These are phyloP conservation scores for Coniochaeta hoffmannii DNA, from an alignment of 2,329 filamentous ascomycete genomes.

Conservation along the genomic window DNA sequence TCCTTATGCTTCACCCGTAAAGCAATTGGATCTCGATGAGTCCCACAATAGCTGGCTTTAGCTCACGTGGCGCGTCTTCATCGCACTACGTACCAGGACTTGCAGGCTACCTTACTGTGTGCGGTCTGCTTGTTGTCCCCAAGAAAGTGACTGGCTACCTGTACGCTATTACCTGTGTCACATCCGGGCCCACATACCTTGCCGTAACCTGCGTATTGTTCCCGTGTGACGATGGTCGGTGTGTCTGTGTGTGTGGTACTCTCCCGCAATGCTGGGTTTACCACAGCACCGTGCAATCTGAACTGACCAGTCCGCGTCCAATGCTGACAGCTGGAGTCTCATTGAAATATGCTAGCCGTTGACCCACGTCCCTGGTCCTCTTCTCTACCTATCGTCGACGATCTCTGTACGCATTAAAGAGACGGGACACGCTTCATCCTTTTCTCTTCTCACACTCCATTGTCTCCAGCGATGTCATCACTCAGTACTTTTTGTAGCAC, in stretches of 20 bases:
- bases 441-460: not conserved
- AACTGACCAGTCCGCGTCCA: not conserved
- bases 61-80: not conserved
- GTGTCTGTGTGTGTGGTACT: not conserved
- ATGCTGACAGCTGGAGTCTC: not conserved
- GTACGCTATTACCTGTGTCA: not conserved
- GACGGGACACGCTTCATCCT: too few species aligned
- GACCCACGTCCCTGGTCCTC: not conserved
- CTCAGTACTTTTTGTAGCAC: too few species aligned
- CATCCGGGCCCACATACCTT: not conserved
- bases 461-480: too few species aligned
- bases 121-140: not conserved
- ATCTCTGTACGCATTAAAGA: not conserved
- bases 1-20: not conserved
- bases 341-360: not conserved
- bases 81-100: not conserved
- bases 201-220: not conserved
- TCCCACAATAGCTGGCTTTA: not conserved
- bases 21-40: constrained; percentile 1
- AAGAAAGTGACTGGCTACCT: not conserved
- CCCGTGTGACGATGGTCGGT: not conserved
- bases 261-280: not conserved
- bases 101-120: not conserved
- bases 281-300: not conserved
- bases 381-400: not conserved